Evolutionary conservation across 169 alveolate genomes (phyloP), one percentile per base, ranked within the genome.

Genomic region (Theileria annulata): DNA sequence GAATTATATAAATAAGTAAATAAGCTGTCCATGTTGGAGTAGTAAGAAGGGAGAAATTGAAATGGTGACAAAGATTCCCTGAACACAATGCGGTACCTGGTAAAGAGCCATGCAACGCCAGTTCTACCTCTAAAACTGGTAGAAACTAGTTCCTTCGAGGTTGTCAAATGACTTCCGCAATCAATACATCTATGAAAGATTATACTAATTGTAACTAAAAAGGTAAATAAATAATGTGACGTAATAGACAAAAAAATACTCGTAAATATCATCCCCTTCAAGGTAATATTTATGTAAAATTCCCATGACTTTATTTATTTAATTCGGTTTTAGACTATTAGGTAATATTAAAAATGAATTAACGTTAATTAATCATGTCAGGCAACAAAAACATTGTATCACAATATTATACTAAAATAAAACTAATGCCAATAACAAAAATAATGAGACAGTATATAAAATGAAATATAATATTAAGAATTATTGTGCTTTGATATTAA

Each of bases 101-200:
- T 80, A 59, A 93, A 93, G 6, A 93, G 92, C 96, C 96, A 93
- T 0, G 96, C 96, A 21, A 92, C 86, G 17, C 96, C 96, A n/a
- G 96, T 93, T 35, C 96, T 87, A 19, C 96, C 96, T 25, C 96
- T 63, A 75, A 92, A 92, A 54, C 85, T 75, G 23, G 93, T 91
- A 5, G 95, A 91, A 1, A 90, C 62, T 31, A 87, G 74, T 68
- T 90, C 89, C 33, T 58, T 73, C 28, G 90, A 81, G 31, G 89
- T 82, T 3, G 93, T 84, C 15, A 90, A 71, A 27, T 80, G 88
- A 27, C 75, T 84, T 15, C 90, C 91, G 67, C 94, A 90, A 30
- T 80, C 92, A 23, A 77, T 79, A 59, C 94, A 90, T 42, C 94
- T 90, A 51, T 9, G 33, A 78, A 13, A 17, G 31, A n/a, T 17